These are phyloP conservation scores for Alternaria sp. DNA, from an alignment of 2,329 filamentous ascomycete species.

Conservation along the genomic window DNA sequence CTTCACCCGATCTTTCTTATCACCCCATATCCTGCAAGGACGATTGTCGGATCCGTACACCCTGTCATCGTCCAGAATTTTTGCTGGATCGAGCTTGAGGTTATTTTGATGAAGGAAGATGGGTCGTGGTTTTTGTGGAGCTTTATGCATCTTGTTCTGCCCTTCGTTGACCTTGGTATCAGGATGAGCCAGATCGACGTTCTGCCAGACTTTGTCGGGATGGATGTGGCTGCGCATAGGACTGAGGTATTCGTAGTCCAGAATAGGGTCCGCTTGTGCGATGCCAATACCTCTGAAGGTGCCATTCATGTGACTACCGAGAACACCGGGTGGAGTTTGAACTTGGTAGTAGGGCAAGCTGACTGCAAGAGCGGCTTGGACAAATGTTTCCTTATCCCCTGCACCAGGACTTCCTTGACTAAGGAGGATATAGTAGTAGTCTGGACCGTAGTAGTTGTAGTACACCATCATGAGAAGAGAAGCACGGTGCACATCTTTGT, in stretches of 20 bases:
- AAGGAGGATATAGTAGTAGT: constrained; percentile 60
- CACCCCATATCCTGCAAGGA: constrained; percentile 32
- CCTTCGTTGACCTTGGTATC: constrained; percentile 6
- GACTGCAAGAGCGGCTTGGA: constrained; percentile 56
- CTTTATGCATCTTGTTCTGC: constrained; percentile 9
- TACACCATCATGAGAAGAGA: constrained; percentile 61
- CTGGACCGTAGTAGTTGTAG: constrained; percentile 65
- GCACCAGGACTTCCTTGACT: constrained; percentile 55
- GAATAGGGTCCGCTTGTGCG: constrained; percentile 29
- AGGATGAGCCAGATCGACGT: constrained; percentile 10
- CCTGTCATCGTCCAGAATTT: constrained; percentile 18
- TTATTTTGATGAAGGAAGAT: constrained; percentile 36
- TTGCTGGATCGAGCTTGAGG: constrained; percentile 27
- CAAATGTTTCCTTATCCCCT: constrained; percentile 61
- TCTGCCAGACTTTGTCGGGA: constrained; percentile 14
- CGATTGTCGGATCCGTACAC: constrained; percentile 18
- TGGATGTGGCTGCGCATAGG: constrained; percentile 29
- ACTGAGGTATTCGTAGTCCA: constrained; percentile 28
- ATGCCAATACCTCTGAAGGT: constrained; percentile 23
- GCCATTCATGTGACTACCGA: constrained; percentile 38
- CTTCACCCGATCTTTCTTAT: constrained; percentile 18
- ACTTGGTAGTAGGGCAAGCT: constrained; percentile 53
- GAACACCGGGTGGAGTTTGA: constrained; percentile 39
- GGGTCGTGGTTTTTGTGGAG: constrained; percentile 14
- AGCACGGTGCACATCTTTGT: constrained; percentile 58